These are phyloP conservation scores for Suhomyces canberraensis DNA, from an alignment of 805 yeast genomes.

Conservation along the genomic window DNA sequence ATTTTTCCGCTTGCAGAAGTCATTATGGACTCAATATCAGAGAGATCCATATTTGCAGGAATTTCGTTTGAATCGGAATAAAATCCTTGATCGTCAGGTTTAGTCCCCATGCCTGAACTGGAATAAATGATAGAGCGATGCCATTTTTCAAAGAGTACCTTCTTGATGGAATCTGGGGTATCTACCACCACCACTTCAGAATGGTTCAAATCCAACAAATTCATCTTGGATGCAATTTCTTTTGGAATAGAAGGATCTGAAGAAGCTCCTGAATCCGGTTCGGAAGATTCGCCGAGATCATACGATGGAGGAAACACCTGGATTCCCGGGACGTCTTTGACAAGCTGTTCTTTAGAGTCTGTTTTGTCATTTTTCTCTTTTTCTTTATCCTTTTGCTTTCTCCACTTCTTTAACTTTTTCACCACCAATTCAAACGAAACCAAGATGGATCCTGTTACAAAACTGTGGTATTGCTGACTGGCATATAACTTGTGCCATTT, in stretches of 20 bases:
- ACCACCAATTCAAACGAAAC: slow-evolving; percentile 39
- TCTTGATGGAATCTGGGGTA: slow-evolving; percentile 5
- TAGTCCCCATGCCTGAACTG: slow-evolving; percentile 13
- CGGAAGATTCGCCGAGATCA: background rate
- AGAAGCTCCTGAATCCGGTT: background rate
- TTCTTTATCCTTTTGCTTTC: background rate
- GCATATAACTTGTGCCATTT: slow-evolving; percentile 47
- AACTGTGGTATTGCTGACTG: slow-evolving; percentile 35
- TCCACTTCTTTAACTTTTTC: slow-evolving; percentile 11
- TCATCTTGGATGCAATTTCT: background rate
- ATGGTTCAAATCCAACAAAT: background rate
- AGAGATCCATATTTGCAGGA: slow-evolving; percentile 19
- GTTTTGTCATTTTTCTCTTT: background rate
- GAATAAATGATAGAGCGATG: slow-evolving; percentile 24
- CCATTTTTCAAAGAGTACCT: slow-evolving; percentile 24
- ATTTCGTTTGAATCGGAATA: slow-evolving; percentile 25
- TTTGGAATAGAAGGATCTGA: background rate
- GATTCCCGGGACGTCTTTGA: background rate
- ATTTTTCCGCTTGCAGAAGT: background rate
- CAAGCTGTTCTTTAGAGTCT: background rate
- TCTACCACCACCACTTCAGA: slow-evolving; percentile 6
- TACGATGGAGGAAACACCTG: slow-evolving; percentile 1
- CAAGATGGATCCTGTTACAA: slow-evolving; percentile 48
- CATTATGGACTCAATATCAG: slow-evolving; percentile 30
- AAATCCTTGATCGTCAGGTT: slow-evolving; percentile 40